These are phyloP conservation scores for Xylaria sp. DNA, from an alignment of 2,329 filamentous ascomycete species.

Conservation along the genomic window DNA sequence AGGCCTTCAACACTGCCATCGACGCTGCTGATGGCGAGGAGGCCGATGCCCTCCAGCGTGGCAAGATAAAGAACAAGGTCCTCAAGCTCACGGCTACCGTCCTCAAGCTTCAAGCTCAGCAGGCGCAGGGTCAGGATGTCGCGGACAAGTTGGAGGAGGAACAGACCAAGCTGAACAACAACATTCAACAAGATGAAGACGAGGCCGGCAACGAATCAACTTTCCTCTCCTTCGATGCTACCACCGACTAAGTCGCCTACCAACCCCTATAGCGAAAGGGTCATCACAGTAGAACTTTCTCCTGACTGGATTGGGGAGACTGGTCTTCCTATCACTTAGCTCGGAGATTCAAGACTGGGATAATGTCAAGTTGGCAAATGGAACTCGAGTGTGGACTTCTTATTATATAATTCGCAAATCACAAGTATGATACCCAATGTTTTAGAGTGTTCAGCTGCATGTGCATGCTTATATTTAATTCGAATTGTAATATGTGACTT, in stretches of 20 bases:
- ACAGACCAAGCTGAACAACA: slow-evolving; percentile 59
- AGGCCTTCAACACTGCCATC: slow-evolving; percentile 61
- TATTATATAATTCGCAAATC: slow-evolving; percentile 11
- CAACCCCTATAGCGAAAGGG: too few relatives aligned
- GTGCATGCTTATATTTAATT: background rate
- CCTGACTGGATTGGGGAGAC: too few relatives aligned
- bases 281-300: too few relatives aligned
- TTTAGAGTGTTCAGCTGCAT: background rate
- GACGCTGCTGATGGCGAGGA: slow-evolving; percentile 52
- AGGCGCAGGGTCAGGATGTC: slow-evolving; percentile 57
- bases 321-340: slow-evolving; percentile 5
- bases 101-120: slow-evolving; percentile 55
- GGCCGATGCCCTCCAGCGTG: slow-evolving; percentile 55
- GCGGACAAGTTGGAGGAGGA: slow-evolving; percentile 52
- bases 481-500: background rate
- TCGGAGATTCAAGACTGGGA: background rate
- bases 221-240: slow-evolving; percentile 45
- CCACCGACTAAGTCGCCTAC: slow-evolving; percentile 28
- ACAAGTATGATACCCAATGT: background rate
- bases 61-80: slow-evolving; percentile 67
- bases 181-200: slow-evolving; percentile 54
- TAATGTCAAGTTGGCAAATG: background rate
- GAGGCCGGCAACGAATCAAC: slow-evolving; percentile 54
- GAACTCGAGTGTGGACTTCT: slow-evolving; percentile 21
- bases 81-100: slow-evolving; percentile 61